These are phyloP conservation scores for Eremothecium gossypii DNA, from an alignment of 1,139 yeast genomes.

Conservation along the genomic window DNA sequence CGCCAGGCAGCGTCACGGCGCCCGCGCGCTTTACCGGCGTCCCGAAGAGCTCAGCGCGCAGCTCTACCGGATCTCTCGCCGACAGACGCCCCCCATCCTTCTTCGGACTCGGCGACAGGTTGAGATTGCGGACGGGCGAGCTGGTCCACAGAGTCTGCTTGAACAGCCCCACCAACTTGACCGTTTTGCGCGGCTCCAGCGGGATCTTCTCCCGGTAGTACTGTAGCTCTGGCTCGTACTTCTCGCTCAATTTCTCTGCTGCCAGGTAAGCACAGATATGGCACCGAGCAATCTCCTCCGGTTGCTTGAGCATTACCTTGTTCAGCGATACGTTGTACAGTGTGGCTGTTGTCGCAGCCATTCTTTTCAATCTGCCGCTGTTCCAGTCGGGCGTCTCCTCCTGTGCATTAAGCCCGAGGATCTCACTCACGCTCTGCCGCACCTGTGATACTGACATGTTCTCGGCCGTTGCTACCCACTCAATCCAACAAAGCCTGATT, in stretches of 20 bases:
- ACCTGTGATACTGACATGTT: constrained; percentile 19
- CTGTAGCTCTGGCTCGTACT: constrained; percentile 40
- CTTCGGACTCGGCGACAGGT: constrained; percentile 27
- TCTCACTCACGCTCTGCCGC: constrained; percentile 16
- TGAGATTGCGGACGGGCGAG: constrained; percentile 25
- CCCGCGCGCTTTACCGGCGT: constrained; percentile 16
- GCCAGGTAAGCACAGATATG: constrained; percentile 60
- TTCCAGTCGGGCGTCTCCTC: constrained; percentile 35
- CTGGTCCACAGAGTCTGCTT: constrained; percentile 24
- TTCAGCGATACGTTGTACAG: constrained; percentile 45
- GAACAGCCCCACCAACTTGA: constrained; percentile 39
- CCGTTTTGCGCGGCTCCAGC: constrained; percentile 41
- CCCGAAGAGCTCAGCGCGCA: constrained; percentile 24
- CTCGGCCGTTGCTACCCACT: too few relatives aligned
- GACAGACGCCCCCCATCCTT: constrained; percentile 21
- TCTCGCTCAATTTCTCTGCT: constrained; percentile 40
- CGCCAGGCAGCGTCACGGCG: constrained; percentile 4
- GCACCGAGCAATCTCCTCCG: constrained; percentile 52
- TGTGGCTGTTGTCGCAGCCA: constrained; percentile 41
- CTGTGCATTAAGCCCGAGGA: constrained; percentile 12
- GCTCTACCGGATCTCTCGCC: constrained; percentile 22
- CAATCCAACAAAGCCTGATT: too few relatives aligned
- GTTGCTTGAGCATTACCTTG: constrained; percentile 39
- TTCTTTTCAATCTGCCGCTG: constrained; percentile 40
- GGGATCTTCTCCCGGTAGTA: constrained; percentile 41